Percentiles rank a stretch among this genome's conserved stretches.
phyloP scores from a whole-genome alignment of 2,329 filamentous ascomycete species.

The Aspergillus ibericus region DNA sequence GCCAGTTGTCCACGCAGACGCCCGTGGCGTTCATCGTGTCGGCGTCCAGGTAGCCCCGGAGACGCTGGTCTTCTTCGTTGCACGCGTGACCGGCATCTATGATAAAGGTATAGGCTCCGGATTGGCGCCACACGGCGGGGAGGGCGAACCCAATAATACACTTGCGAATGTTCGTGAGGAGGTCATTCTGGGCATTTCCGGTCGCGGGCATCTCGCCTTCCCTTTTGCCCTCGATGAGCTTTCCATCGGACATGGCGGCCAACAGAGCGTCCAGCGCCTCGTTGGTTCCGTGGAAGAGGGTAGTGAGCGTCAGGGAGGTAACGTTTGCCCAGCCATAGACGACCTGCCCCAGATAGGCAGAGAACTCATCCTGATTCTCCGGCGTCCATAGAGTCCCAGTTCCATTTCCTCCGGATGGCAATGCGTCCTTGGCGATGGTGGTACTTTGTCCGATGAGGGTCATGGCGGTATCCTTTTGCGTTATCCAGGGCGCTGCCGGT shows the following conservation, averaged over 20 bases:
- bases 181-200: neutral
- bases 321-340: conserved; percentile 8
- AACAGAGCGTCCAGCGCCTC: neutral
- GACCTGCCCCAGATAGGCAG: conserved; percentile 10
- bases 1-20: conserved; percentile 1
- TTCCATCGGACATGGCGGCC: conserved; percentile 8
- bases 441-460: conserved; percentile 5
- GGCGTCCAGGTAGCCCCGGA: conserved; percentile 6
- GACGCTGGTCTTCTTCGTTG: neutral
- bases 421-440: conserved; percentile 9
- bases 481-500: conserved; percentile 5
- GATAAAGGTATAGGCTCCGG: conserved; percentile 9
- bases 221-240: conserved; percentile 9
- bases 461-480: conserved; percentile 6
- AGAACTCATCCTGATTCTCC: conserved; percentile 9
- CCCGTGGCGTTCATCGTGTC: conserved; percentile 1
- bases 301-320: neutral
- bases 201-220: neutral
- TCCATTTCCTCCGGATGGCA: neutral
- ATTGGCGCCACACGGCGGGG: conserved; percentile 11
- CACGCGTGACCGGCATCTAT: conserved; percentile 13
- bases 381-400: neutral
- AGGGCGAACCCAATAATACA: conserved; percentile 9
- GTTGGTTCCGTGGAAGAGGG: neutral
- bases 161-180: neutral